Evolutionary conservation across 495 filamentous ascomycete genomes (phyloP), one percentile per base, ranked within the genome.

Genomic region (Evansstolkia leycettana): DNA sequence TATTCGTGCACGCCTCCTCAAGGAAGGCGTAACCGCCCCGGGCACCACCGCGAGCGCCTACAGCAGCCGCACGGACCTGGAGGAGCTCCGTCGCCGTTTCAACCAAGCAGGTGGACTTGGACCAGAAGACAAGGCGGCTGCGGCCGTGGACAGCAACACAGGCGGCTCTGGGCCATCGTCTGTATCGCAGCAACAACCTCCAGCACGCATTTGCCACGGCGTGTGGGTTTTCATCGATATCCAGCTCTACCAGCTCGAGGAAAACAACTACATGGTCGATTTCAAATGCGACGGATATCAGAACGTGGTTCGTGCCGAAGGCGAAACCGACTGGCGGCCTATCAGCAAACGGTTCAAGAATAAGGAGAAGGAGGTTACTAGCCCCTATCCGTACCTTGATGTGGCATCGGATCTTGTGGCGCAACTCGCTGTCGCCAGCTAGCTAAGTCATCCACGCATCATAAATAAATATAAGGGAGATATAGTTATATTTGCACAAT

Each of bases 261-360:
- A 77, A 26, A 82, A 83, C 37, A 88, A 87, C 45, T 98, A 88
- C 57, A 80, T 96, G 43, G 90, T 98, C 17, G 90, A 98, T 55
- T 96, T 98, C 71, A 96, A 93, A 51, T 94, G 90, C 50, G 86
- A 88, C n/a, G 90, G 90, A 5, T 98, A 98, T 56, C 90, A 98
- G 57, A 81, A 83, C 25, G 63, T 83, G 33, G 64, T 76, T 33
- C 62, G 67, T n/a, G 53, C 59, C 5, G 55, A 62, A 5, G 54
- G 59, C 16, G 60, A 59, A 10, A 44, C 50, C 9, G 64, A 66
- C 31, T 69, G 64, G 64, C 52, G 53, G 24, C 59, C 64, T 6
- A 62, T 69, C 30, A 65, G 60, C 54, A 67, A 64, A 33, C 55
- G 64, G 10, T 48, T 63, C 47, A 57, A 52, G 34, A 67, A 69